phyloP scores from a whole-genome alignment of 2,329 filamentous ascomycete species.

The Hymenoscyphus linearis region DNA sequence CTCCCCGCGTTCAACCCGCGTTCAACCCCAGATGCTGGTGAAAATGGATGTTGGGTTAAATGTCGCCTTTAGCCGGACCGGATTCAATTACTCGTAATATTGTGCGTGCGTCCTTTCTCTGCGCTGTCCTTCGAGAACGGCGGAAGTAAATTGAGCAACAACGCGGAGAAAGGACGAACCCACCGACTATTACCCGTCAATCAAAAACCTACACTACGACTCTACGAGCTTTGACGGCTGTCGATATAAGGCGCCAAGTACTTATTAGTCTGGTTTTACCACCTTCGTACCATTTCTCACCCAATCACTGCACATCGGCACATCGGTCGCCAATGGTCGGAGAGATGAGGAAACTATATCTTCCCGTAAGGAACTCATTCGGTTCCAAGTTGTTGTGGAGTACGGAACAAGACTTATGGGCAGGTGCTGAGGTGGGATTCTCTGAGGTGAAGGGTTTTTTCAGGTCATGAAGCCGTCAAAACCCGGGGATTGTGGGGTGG shows the following conservation, averaged over 20 bases:
- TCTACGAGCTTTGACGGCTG: no score
- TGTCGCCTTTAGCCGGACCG: neutral
- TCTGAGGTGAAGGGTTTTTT: no score
- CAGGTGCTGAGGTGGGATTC: no score
- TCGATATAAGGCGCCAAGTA: neutral
- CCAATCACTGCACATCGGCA: neutral
- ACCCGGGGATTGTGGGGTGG: neutral
- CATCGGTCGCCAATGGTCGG: neutral
- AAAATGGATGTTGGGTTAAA: neutral
- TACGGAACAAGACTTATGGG: no score
- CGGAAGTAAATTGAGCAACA: no score
- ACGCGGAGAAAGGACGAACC: no score
- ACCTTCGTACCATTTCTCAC: no score
- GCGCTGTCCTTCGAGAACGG: no score
- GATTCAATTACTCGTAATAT: no score
- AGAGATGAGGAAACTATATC: neutral
- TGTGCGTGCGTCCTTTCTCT: no score
- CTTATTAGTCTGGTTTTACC: neutral
- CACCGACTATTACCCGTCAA: constrained; percentile 16
- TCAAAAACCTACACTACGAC: neutral
- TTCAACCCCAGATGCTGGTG: neutral
- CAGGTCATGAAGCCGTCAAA: neutral
- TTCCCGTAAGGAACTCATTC: neutral
- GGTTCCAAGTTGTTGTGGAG: neutral
- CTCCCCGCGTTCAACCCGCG: no score